Evolutionary conservation across 352 stramenopile species (phyloP).

Genomic region (Pythium biforme): DNA sequence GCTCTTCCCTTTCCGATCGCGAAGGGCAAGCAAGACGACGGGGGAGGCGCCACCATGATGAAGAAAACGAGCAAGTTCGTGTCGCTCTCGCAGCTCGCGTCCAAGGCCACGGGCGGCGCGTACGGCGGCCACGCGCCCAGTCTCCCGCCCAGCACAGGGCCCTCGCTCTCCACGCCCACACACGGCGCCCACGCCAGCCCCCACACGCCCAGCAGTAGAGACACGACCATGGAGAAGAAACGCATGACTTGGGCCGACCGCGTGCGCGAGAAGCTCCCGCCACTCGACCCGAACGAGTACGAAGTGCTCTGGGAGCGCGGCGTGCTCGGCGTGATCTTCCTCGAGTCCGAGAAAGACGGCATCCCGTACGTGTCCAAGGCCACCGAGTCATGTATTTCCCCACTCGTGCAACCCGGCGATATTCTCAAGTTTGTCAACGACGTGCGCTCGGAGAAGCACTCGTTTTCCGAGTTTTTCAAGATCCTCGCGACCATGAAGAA

Average conservation of each 20-base stretch:
- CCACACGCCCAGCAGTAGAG: constrained; percentile 4
- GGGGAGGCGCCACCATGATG: constrained; percentile 32
- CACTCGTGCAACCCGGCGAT: constrained; percentile 63
- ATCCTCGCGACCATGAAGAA: constrained; percentile 90
- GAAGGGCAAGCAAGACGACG: not conserved
- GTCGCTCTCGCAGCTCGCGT: constrained; percentile 38
- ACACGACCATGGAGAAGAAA: constrained; percentile 20
- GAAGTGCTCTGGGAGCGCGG: constrained; percentile 86
- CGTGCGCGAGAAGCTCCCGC: constrained; percentile 74
- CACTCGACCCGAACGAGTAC: constrained; percentile 79
- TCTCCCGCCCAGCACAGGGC: constrained; percentile 14
- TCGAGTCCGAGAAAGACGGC: constrained; percentile 82
- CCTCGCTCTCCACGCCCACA: constrained; percentile 2
- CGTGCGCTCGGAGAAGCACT: constrained; percentile 83
- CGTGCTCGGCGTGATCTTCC: constrained; percentile 84
- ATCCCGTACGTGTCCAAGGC: constrained; percentile 87
- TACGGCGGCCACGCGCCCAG: constrained; percentile 22
- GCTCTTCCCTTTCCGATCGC: not conserved
- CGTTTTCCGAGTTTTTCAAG: constrained; percentile 89
- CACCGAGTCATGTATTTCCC: constrained; percentile 84
- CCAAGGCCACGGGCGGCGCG: constrained; percentile 40
- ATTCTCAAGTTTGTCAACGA: constrained; percentile 86
- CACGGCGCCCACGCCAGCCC: not conserved
- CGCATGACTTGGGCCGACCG: constrained; percentile 72
- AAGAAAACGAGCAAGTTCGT: constrained; percentile 80